Evolutionary conservation across 2,329 filamentous ascomycete species (phyloP), one percentile per base, ranked within the genome.

Genomic region (Emericellopsis atlantica): DNA sequence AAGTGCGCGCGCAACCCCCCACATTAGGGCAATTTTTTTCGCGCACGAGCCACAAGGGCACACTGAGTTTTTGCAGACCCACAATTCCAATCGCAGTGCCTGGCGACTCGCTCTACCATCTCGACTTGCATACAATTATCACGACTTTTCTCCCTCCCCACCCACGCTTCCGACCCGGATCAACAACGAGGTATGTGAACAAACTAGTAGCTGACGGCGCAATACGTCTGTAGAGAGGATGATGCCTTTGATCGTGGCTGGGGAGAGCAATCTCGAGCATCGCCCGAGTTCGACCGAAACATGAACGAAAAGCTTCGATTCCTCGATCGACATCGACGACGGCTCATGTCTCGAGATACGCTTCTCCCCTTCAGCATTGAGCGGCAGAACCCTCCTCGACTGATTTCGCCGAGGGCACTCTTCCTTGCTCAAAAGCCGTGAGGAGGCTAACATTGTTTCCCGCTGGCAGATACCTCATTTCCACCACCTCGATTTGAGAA

Each of bases 401-500:
- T 51, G 51, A 59, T 49, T 29, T 58, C 55, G 54, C 53, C 54
- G 69, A 74, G 76, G 77, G 77, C 76, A 81, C 77, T 81, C 77
- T 81, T 29, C 70, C 74, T 71, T 65, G 76, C 76, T 79, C 68
- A 60, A 60, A 29, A 29, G 62, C 71, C 70, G 70, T 67, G 63
- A 58, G 63, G 72, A 72, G 74, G 74, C 76, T 81, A 80, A 81
- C 70, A 60, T 54, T 44, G 46, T 47, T 53, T 48, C 50, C 43
- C 43, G 47, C 37, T 56, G 60, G 60, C 64, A 81, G 76, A 79
- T 76, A 80, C 75, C 75, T 80, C 75, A 76, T 67, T 67, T 76
- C 68, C 61, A 54, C 51, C 38, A 29, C 48, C 57, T 55, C 70
- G 81, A 84, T 74, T 74, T 83, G 81, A 88, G 81, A 87, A 87